Evolutionary conservation across 2,329 filamentous ascomycete genomes (phyloP).

Genomic region (Talaromyces sp.): DNA sequence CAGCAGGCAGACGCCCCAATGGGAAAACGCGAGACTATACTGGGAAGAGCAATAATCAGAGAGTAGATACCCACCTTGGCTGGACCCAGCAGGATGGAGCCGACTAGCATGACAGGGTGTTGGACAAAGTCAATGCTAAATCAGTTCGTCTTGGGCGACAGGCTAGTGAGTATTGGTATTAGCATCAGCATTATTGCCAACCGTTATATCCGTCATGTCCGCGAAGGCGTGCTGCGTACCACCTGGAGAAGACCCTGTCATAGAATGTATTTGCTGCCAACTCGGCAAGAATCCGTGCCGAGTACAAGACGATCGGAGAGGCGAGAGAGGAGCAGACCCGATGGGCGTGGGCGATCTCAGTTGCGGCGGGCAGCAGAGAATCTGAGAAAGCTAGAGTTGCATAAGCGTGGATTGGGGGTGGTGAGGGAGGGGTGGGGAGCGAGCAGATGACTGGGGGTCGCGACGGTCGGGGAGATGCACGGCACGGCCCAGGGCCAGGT

Average conservation of each 20-base stretch:
- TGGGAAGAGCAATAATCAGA: neutral
- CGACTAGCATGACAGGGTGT: neutral
- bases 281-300: neutral
- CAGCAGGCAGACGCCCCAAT: neutral
- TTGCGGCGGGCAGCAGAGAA: neutral
- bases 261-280: too few species aligned
- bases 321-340: neutral
- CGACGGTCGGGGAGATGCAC: neutral
- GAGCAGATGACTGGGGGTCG: neutral
- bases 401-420: neutral
- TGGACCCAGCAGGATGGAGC: neutral
- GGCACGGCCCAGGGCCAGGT: neutral
- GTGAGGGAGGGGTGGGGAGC: neutral
- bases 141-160: neutral
- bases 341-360: neutral
- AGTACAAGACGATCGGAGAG: neutral
- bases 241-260: too few species aligned
- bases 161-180: neutral
- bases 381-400: conserved; percentile 1
- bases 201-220: too few species aligned
- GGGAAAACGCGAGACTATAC: neutral
- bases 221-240: too few species aligned
- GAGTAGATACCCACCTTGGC: neutral
- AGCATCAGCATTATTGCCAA: too few species aligned
- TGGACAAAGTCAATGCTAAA: neutral